Evolutionary conservation across 768 basidiomycete genomes (phyloP).

Genomic region (Mycena kentingensis): DNA sequence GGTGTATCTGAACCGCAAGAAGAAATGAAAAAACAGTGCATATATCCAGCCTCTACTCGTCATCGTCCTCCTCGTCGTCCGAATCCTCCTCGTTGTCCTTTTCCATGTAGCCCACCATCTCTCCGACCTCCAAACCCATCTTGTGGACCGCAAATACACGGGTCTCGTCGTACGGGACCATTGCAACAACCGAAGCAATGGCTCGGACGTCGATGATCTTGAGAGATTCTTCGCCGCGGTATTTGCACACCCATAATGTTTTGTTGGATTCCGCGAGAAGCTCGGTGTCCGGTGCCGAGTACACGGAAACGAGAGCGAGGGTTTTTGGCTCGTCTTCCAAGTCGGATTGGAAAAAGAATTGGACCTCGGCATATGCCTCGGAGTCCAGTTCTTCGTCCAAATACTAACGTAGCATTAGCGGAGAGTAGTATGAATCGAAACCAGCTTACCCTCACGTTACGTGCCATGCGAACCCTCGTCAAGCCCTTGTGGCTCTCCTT

Average conservation of each 20-base stretch:
- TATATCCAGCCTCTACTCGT: background rate
- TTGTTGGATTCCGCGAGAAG: conserved; percentile 14
- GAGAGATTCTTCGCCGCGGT: background rate
- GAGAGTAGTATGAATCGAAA: background rate
- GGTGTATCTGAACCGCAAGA: too few relatives aligned
- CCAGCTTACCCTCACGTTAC: conserved; percentile 8
- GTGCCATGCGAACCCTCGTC: conserved; percentile 7
- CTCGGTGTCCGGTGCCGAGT: conserved; percentile 5
- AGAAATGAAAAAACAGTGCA: background rate
- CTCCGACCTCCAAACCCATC: conserved; percentile 6
- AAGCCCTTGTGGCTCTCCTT: conserved; percentile 16
- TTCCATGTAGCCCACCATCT: conserved; percentile 2
- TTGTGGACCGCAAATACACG: conserved; percentile 8
- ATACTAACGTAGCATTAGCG: background rate
- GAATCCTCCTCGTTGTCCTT: background rate
- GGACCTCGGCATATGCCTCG: conserved; percentile 13
- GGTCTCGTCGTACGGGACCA: conserved; percentile 11
- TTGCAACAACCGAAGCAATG: conserved; percentile 15
- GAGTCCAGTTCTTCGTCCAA: background rate
- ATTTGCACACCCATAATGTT: conserved; percentile 5
- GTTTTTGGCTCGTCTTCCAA: conserved; percentile 12
- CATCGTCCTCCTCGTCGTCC: background rate
- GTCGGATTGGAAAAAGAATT: conserved; percentile 22
- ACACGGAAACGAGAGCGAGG: conserved; percentile 12
- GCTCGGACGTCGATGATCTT: conserved; percentile 13